A percentile compares a stretch with the other conserved stretches of the same genome.
phyloP scores from a whole-genome alignment of 331 rosid genomes.

The Pyracantha coccinea region DNA sequence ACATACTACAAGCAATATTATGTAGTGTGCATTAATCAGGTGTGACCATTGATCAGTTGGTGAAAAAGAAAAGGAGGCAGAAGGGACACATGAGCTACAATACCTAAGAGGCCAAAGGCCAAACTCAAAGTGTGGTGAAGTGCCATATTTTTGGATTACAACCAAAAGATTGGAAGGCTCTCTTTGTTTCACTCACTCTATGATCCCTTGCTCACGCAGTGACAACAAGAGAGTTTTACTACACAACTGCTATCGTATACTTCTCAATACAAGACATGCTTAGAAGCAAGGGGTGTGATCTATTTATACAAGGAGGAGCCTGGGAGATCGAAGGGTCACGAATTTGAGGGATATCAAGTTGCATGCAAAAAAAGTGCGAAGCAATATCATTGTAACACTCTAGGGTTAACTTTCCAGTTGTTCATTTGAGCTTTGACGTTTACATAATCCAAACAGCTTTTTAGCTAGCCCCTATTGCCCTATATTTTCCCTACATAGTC shows the following conservation, averaged over 20 bases:
- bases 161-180: neutral
- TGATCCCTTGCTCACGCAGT: neutral
- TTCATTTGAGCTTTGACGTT: slow-evolving; percentile 16
- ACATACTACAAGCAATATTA: too few species aligned
- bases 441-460: slow-evolving; percentile 24
- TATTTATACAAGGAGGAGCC: slow-evolving; percentile 27
- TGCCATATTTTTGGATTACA: slow-evolving; percentile 41
- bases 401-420: slow-evolving; percentile 48
- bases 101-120: slow-evolving; percentile 78
- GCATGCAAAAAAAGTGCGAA: slow-evolving; percentile 23
- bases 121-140: slow-evolving; percentile 40
- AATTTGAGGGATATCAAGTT: slow-evolving; percentile 32
- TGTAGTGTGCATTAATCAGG: too few species aligned
- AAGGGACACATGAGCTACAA: neutral
- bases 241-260: slow-evolving; percentile 2
- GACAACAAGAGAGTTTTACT: slow-evolving; percentile 11
- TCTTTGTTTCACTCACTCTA: neutral
- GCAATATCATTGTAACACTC: slow-evolving; percentile 6
- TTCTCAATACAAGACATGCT: slow-evolving; percentile 19
- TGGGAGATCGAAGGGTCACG: neutral
- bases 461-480: slow-evolving; percentile 20
- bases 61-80: neutral
- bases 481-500: slow-evolving; percentile 27
- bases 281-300: neutral
- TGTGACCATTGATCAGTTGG: neutral